These are phyloP conservation scores for Aspergillus hiratsukae DNA, from an alignment of 2,329 filamentous ascomycete species.

Conservation along the genomic window DNA sequence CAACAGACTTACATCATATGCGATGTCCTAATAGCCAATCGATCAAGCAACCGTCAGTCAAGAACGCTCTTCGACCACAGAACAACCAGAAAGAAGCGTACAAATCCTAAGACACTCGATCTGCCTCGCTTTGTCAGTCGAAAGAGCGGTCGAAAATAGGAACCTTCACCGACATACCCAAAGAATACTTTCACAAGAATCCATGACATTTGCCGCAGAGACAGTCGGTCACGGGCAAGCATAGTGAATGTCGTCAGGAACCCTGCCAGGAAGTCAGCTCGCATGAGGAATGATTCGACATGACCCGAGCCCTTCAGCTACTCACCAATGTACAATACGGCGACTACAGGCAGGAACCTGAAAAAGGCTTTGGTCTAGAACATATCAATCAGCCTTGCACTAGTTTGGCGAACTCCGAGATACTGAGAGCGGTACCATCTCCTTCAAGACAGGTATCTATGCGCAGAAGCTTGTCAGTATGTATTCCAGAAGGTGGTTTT, in stretches of 20 bases:
- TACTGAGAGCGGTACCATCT: conserved; percentile 59
- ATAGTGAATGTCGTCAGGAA: conserved; percentile 76
- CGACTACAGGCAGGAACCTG: conserved; percentile 73
- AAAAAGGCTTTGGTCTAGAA: conserved; percentile 73
- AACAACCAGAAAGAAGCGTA: conserved; percentile 36
- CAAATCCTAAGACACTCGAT: conserved; percentile 56
- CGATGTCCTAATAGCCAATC: conserved; percentile 38
- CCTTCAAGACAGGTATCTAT: conserved; percentile 80
- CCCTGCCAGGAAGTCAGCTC: conserved; percentile 40
- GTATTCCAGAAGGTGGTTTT: conserved; percentile 3
- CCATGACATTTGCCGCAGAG: conserved; percentile 55
- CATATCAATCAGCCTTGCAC: conserved; percentile 24
- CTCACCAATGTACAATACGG: conserved; percentile 72
- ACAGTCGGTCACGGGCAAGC: conserved; percentile 55
- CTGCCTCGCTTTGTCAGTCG: conserved; percentile 27
- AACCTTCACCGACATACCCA: conserved; percentile 40
- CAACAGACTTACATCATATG: conserved; percentile 32
- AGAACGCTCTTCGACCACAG: conserved; percentile 10
- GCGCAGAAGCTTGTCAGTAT: conserved; percentile 16
- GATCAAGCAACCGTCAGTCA: conserved; percentile 36
- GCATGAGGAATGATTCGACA: conserved; percentile 3
- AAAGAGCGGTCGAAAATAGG: conserved; percentile 14
- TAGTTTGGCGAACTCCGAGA: neutral
- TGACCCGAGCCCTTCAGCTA: conserved; percentile 2
- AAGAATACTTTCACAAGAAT: conserved; percentile 60